These are phyloP conservation scores for Linum trigynum DNA, from an alignment of 345 rosid species.

Conservation along the genomic window DNA sequence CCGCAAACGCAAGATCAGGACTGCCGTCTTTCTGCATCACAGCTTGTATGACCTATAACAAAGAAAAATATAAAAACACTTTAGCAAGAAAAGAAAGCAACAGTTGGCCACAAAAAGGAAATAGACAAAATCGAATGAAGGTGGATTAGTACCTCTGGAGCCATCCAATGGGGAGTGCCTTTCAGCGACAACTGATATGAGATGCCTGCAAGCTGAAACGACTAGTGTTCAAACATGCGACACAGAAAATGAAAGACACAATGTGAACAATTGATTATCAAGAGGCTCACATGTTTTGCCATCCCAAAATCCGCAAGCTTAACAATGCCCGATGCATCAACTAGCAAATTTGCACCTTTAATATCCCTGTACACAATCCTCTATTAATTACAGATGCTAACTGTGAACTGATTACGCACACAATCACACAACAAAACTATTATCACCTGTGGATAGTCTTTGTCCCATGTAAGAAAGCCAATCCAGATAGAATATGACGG, in stretches of 20 bases:
- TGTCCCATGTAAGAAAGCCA: conserved; percentile 50
- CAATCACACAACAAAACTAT: not conserved
- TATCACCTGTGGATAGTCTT: conserved; percentile 60
- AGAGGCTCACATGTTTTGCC: conserved; percentile 61
- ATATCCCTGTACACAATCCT: conserved; percentile 42
- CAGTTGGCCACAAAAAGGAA: not conserved
- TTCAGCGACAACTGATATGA: conserved; percentile 49
- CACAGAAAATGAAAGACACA: not conserved
- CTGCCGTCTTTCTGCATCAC: conserved; percentile 32
- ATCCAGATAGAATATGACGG: conserved; percentile 58
- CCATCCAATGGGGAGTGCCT: conserved; percentile 84
- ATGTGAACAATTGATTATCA: not conserved
- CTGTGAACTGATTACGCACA: not conserved
- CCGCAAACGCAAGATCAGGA: conserved; percentile 56
- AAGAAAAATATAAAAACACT: not conserved
- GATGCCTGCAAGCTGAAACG: conserved; percentile 41
- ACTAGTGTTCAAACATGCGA: conserved; percentile 4
- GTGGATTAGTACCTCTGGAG: conserved; percentile 61
- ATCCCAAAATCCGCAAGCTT: conserved; percentile 75
- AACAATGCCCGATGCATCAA: conserved; percentile 46
- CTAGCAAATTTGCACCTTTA: conserved; percentile 73
- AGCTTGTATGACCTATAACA: conserved; percentile 42
- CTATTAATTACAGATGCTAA: not conserved
- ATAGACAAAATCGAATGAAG: not conserved
- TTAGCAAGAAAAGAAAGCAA: not conserved